A percentile compares a stretch with the other conserved stretches of the same genome.
Conservation (phyloP, 305 asterid species). For the Euphrasia arctica region DNA sequence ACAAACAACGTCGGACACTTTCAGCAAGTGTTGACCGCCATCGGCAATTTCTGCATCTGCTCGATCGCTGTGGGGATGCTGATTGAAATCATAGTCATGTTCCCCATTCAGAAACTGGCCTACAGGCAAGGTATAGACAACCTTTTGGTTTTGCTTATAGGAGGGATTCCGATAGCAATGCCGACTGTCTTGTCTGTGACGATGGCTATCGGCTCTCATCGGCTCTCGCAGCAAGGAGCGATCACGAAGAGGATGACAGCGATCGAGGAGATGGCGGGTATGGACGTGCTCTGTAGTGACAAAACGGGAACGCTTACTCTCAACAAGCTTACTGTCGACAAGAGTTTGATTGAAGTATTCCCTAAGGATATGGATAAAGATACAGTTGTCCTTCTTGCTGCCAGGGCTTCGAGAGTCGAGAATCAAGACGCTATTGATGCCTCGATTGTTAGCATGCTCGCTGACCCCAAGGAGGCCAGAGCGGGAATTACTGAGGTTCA, state of each 20-base stretch:
- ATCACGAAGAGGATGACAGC: neutral
- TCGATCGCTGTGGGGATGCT: neutral
- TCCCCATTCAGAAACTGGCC: neutral
- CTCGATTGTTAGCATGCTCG: neutral
- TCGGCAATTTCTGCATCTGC: neutral
- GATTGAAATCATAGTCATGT: neutral
- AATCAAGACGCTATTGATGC: neutral
- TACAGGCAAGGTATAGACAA: neutral
- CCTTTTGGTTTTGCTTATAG: neutral
- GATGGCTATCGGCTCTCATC: neutral
- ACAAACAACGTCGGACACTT: neutral
- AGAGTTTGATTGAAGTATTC: neutral
- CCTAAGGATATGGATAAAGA: neutral
- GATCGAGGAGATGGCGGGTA: neutral
- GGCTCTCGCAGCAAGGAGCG: neutral
- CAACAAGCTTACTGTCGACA: neutral
- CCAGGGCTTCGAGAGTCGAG: neutral
- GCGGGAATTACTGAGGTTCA: conserved; percentile 74
- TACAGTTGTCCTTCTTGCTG: neutral
- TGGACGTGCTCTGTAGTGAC: neutral
- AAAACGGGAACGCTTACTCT: neutral
- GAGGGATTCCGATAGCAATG: neutral
- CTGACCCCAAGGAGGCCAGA: conserved; percentile 35
- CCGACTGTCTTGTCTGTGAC: neutral
- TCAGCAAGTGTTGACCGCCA: neutral